Evolutionary conservation across 1,139 yeast genomes (phyloP).

Genomic region (Yamadazyma sp.): DNA sequence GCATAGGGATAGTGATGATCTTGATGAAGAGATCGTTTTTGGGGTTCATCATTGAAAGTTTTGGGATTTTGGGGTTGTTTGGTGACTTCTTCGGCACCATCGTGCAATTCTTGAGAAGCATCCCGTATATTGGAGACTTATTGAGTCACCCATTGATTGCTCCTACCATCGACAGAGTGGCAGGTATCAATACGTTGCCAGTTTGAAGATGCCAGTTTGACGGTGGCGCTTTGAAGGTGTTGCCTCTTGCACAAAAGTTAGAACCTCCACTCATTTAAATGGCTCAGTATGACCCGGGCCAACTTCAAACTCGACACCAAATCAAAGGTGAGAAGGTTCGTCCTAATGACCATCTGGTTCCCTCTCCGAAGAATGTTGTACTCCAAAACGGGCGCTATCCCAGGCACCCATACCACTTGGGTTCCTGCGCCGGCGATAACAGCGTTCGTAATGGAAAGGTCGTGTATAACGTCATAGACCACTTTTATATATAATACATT

Average conservation of each 20-base stretch:
- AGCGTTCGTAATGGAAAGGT: constrained; percentile 1
- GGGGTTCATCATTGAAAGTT: constrained; percentile 81
- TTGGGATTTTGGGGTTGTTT: constrained; percentile 86
- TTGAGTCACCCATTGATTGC: constrained; percentile 81
- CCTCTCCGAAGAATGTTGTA: background rate
- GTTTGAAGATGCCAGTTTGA: constrained; percentile 19
- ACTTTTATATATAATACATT: constrained; percentile 1
- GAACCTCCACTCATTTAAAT: background rate
- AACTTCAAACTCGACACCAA: constrained; percentile 3
- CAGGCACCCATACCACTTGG: constrained; percentile 5
- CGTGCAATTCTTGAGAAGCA: constrained; percentile 81
- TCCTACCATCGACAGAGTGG: constrained; percentile 57
- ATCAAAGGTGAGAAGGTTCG: constrained; percentile 5
- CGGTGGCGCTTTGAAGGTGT: too few species aligned
- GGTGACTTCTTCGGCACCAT: constrained; percentile 92
- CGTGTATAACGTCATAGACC: background rate
- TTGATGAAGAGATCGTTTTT: constrained; percentile 74
- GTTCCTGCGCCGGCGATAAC: background rate
- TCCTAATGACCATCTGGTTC: constrained; percentile 1
- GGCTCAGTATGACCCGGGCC: background rate
- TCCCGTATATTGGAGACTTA: constrained; percentile 86
- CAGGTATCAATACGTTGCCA: constrained; percentile 48
- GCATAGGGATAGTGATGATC: constrained; percentile 72
- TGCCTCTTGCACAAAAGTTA: too few species aligned
- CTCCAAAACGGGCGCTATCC: background rate